Base-by-base conservation (phyloP, 2,329 filamentous ascomycete species). In the Aureobasidium musti region DNA sequence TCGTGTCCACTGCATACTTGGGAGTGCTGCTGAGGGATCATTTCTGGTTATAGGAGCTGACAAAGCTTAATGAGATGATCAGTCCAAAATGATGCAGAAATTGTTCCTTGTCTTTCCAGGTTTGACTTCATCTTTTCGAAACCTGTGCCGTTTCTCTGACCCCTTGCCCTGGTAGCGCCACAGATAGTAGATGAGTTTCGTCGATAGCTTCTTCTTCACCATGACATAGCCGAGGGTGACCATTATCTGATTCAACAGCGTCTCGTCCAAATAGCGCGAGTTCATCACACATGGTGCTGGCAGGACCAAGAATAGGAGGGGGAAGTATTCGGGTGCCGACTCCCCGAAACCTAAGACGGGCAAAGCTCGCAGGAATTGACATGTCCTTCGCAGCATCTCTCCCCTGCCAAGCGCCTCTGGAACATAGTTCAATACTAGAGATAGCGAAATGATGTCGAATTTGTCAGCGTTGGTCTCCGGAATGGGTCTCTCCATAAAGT, bases 391-490 rank as follows among this genome's bases (percentile, higher is more conserved):
- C 63, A 99, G 84, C 95, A 99, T 99, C 67, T 91, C 86, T 2
- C 95, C 95, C 72, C 93, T 85, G 5, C 83, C 85, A 37, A 79
- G 79, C 3, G 92, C 84, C 71, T 93, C 88, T 0, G 94, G 91
- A 3, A 98, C 93, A 74, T 92, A 99, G 77, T 99, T 99, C 69
- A 99, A 82, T 5, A 99, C 95, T 63, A 99, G 81, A 10, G 92
- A 97, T 28, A 99, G 82, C 59, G 92, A 97, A 73, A 99, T 89
- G 61, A 98, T 86, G 75, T 99, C 91, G 75, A 98, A 98, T 26
- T 81, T 82, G 47, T 92, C 87, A 0, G 80, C 77, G 6, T 84
- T 80, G 26, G 83, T 75, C 8, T 71, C 76, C 0, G 94, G 94
- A 3, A 94, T 77, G 0, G 92, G 91, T 30, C 92, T 84, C 71